Evolutionary conservation across 768 basidiomycete species (phyloP), one percentile per base, ranked within the genome.

Genomic region (Xerocomellus chrysenteron): DNA sequence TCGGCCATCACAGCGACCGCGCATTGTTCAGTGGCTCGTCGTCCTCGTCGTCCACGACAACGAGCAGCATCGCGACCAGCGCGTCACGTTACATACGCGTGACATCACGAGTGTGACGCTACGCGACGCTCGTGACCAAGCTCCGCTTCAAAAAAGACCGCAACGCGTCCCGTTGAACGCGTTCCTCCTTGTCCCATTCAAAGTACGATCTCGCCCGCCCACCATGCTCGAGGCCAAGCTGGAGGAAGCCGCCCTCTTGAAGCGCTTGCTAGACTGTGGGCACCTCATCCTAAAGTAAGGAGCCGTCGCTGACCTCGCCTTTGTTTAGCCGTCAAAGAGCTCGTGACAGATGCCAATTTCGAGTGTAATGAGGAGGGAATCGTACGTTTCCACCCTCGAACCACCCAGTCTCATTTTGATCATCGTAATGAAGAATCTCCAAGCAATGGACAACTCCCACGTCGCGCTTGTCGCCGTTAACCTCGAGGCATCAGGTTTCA

Each of bases 361-460:
- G 91, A 96, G 68, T 98, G 96, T 73, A 92, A 86, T 58, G 96
- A 99, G 61, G 93, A 95, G 61, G 97, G 95, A 35, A 88, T 99
- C 64, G 87, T 88, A 60, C 58, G 85, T 79, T 0, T 35, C 39
- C 26, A 16, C 44, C 16, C 28, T 33, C 10, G 10, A 30, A 17
- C 3, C 6, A 10, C 2, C 13, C 0, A 17, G 0, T 39, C 40
- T 30, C 8, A 3, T 16, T 5, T 39, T 67, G 21, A 61, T 21
- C 39, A 1, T 40, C 0, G 26, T 9, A 8, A 26, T n/a, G 5
- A 49, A 87, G 86, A 84, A 84, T 52, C 82, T 99, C 5, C 96
- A 98, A 78, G 97, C 96, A 4, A 99, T 98, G 96, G 97, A 98
- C 78, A 98, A 98, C 81, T 97, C 96, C 3, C 96, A 98, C 74